Percentiles rank a stretch among this genome's conserved stretches.
phyloP scores from a whole-genome alignment of 164 flowering plant genomes.

The Stephania yunnanensis region DNA sequence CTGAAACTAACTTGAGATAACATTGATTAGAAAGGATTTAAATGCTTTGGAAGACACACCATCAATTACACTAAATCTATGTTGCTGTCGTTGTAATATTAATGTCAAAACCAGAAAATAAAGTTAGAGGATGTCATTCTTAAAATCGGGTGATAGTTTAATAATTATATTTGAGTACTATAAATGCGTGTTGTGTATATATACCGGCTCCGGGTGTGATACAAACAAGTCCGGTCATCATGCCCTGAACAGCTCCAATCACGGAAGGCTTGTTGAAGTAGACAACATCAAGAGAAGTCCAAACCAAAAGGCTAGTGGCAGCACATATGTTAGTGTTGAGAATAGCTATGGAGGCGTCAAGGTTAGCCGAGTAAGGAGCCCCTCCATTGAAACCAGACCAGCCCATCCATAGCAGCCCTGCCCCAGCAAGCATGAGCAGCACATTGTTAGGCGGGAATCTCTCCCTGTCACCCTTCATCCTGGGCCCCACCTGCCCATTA shows the following conservation, averaged over 20 bases:
- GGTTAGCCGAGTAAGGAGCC: conserved; percentile 51
- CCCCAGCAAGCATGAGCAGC: conserved; percentile 53
- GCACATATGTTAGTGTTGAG: conserved; percentile 52
- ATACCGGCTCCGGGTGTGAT: conserved; percentile 63
- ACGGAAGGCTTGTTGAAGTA: conserved; percentile 58
- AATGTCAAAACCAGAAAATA: no score
- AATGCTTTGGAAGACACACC: no score
- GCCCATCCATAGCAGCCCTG: conserved; percentile 63
- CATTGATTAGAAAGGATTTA: no score
- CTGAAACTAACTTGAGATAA: no score
- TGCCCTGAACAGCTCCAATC: conserved; percentile 60
- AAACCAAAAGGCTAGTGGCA: conserved; percentile 53
- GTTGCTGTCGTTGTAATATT: no score
- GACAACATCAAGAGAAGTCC: conserved; percentile 55
- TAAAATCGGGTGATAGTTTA: no score
- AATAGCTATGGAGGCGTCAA: conserved; percentile 41
- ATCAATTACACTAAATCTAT: no score
- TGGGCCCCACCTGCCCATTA: conserved; percentile 47
- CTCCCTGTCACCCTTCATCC: conserved; percentile 53
- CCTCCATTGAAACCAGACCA: conserved; percentile 73
- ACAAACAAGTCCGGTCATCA: conserved; percentile 65
- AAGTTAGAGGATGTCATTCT: no score
- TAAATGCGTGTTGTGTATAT: no score
- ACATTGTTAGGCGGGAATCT: conserved; percentile 59
- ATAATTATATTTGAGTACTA: no score